A percentile compares a stretch with the other conserved stretches of the same genome.
These are phyloP conservation scores for Podaxis rugospora DNA, from an alignment of 768 basidiomycete species.

Conservation along the genomic window DNA sequence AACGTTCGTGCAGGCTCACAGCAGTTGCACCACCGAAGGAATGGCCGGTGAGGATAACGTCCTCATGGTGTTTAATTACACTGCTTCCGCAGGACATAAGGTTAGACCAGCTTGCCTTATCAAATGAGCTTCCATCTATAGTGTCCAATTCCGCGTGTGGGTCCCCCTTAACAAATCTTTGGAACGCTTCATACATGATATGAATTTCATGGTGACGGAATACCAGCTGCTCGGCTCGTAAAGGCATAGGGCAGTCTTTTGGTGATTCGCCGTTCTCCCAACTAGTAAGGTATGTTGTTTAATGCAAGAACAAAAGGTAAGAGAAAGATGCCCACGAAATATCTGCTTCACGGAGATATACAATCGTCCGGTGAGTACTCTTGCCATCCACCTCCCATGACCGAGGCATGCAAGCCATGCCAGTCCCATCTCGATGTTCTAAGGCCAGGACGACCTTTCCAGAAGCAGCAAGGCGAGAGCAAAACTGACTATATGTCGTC, in stretches of 20 bases:
- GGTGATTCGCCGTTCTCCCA: slow-evolving; percentile 23
- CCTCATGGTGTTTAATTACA: slow-evolving; percentile 26
- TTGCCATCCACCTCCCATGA: slow-evolving; percentile 27
- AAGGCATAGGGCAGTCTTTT: slow-evolving; percentile 31
- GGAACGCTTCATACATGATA: slow-evolving; percentile 55
- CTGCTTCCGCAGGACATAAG: slow-evolving; percentile 17
- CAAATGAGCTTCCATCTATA: slow-evolving; percentile 30
- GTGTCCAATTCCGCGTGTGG: slow-evolving; percentile 28
- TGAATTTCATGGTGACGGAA: slow-evolving; percentile 71
- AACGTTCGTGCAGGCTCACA: slow-evolving; percentile 23
- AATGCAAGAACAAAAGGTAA: background rate
- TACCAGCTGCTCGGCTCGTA: slow-evolving; percentile 66
- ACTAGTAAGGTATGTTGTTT: slow-evolving; percentile 16
- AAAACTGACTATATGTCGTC: slow-evolving; percentile 73
- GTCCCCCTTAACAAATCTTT: slow-evolving; percentile 40
- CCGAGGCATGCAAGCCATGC: slow-evolving; percentile 42
- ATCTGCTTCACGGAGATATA: slow-evolving; percentile 56
- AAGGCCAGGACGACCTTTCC: slow-evolving; percentile 80
- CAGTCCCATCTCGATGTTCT: slow-evolving; percentile 83
- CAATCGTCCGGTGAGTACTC: slow-evolving; percentile 20
- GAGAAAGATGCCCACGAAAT: slow-evolving; percentile 39
- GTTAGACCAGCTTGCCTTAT: slow-evolving; percentile 38
- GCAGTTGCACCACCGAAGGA: slow-evolving; percentile 46
- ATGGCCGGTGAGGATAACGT: slow-evolving; percentile 39
- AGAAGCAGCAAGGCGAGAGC: slow-evolving; percentile 66